Base-by-base conservation (phyloP, 495 filamentous ascomycete genomes). In the Penicillium egyptiacum region DNA sequence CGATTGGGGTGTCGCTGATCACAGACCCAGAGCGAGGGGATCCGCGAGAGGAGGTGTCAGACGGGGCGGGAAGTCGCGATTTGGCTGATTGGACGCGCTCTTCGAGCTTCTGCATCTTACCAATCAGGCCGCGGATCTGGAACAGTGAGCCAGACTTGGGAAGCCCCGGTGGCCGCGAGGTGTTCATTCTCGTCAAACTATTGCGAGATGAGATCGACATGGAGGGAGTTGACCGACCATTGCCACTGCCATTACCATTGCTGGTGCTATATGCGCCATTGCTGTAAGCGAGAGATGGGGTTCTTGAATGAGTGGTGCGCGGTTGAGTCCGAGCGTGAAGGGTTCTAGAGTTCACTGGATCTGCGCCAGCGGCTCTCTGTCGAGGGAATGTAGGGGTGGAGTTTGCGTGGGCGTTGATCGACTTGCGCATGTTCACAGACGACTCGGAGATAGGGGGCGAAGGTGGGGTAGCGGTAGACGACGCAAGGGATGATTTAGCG, bases 71-170 rank as follows among this genome's bases (percentile, higher is more conserved):
- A 3, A 98, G 82, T 70, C 96, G 96, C 31, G 91, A 96, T 58
- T 91, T 85, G 23, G 89, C 94, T n/a, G 88, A 90, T 47, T 98
- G 92, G 7, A 98, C 92, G 30, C 93, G 81, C 55, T 92, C 88
- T 70, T 98, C 95, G 40, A 98, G 84, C 59, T 88, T 86, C 70
- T 96, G 91, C 95, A 98, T 97, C 73, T 97, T 94, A 22, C 90
- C 92, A 55, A 93, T 94, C 52, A 98, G 83, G 3, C 86, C 87
- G 25, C 94, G 91, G 65, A 98, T 93, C 65, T 98, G 94, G 55
- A 88, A 88, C 30, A 98, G 81, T 5, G 95, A 97, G 35, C 85
- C 88, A 17, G 95, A 96, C 35, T 88, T 80, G 28, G 91, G 88
- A 23, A 95, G 63, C 39, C 58, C 76, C 49, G 69, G 70, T 41